phyloP scores from a whole-genome alignment of 352 stramenopile genomes.

The Globisporangium orthogonon region DNA sequence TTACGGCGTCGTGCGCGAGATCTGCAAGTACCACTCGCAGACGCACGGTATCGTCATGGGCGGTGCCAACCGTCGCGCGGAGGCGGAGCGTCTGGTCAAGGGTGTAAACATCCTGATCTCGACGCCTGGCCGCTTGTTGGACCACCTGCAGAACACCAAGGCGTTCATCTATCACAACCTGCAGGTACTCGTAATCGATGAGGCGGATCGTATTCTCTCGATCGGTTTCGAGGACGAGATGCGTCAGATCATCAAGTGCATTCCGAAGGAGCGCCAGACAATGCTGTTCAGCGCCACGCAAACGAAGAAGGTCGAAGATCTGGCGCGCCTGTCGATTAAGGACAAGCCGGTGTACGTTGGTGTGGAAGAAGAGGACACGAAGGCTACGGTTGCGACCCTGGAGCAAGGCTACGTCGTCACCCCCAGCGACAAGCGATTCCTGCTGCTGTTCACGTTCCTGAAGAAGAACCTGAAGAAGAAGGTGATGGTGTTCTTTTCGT shows the following conservation, averaged over 20 bases:
- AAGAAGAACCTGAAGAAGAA: slow-evolving; percentile 99
- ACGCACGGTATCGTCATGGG: slow-evolving; percentile 98
- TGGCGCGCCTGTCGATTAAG: slow-evolving; percentile 91
- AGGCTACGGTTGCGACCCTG: slow-evolving; percentile 91
- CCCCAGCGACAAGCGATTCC: slow-evolving; percentile 96
- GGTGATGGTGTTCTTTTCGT: slow-evolving; percentile 94
- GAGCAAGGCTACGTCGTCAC: slow-evolving; percentile 99
- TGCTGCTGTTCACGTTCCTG: slow-evolving; percentile 98
- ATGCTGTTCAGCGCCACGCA: slow-evolving; percentile 99
- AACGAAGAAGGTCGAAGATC: slow-evolving; percentile 97
- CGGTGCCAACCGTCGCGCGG: slow-evolving; percentile 94
- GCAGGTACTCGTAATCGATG: slow-evolving; percentile 97
- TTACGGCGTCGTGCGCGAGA: slow-evolving; percentile 96
- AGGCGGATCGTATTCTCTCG: slow-evolving; percentile 98
- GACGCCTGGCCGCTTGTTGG: slow-evolving; percentile 95
- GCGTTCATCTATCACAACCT: slow-evolving; percentile 96
- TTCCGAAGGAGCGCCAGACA: slow-evolving; percentile 97
- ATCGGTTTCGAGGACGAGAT: slow-evolving; percentile 99
- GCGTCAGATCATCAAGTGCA: slow-evolving; percentile 96
- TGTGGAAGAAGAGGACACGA: slow-evolving; percentile 88
- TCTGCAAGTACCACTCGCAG: slow-evolving; percentile 93
- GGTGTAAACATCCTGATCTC: slow-evolving; percentile 98
- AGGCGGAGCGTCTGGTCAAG: slow-evolving; percentile 93
- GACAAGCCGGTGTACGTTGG: slow-evolving; percentile 97
- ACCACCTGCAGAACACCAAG: slow-evolving; percentile 98